Evolutionary conservation across 805 yeast genomes (phyloP).

Genomic region (Candida rishiriensis): DNA sequence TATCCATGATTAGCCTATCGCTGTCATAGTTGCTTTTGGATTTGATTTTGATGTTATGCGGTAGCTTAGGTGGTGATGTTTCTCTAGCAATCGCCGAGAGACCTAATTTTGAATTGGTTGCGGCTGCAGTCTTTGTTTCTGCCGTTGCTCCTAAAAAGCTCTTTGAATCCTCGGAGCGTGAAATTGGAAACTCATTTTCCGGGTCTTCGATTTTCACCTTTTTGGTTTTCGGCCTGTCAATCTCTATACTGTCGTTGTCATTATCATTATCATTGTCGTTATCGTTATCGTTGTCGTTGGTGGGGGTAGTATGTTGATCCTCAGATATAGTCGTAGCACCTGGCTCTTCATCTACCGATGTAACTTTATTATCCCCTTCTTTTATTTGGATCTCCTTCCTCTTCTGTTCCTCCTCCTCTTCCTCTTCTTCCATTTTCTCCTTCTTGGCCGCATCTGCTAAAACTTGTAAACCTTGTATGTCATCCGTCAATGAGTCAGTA

Average conservation of each 20-base stretch:
- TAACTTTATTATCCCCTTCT: not conserved
- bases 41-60: constrained; percentile 18
- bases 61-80: constrained; percentile 10
- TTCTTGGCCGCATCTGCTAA: constrained; percentile 1
- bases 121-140: constrained; percentile 1
- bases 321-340: too few relatives aligned
- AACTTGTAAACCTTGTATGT: constrained; percentile 9
- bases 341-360: too few relatives aligned
- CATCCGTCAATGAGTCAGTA: constrained; percentile 12
- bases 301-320: too few relatives aligned
- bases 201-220: too few relatives aligned
- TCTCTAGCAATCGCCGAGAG: not conserved
- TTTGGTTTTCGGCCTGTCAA: too few relatives aligned
- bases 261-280: too few relatives aligned
- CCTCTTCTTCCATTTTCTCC: not conserved
- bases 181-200: not conserved
- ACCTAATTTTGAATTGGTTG: too few relatives aligned
- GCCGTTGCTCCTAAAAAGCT: not conserved
- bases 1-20: constrained; percentile 38
- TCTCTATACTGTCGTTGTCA: not conserved
- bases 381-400: not conserved
- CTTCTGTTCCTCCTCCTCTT: not conserved
- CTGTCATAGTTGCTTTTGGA: constrained; percentile 20
- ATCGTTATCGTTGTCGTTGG: too few relatives aligned
- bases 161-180: too few relatives aligned